These are phyloP conservation scores for Rhododendron ovatum DNA, from an alignment of 148 eudicot genomes.

Conservation along the genomic window DNA sequence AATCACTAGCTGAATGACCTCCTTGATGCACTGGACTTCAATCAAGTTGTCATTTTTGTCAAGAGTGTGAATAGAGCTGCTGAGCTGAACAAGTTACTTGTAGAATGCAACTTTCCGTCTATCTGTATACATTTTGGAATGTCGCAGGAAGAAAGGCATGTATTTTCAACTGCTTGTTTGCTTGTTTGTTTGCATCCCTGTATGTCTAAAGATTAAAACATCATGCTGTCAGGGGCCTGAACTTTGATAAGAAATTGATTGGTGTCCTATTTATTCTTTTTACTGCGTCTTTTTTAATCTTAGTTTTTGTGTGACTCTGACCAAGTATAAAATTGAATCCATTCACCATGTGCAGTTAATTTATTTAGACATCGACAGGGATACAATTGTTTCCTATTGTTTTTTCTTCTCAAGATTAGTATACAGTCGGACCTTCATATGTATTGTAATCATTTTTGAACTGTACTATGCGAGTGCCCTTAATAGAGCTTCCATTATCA, in stretches of 20 bases:
- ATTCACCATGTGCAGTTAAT: neutral
- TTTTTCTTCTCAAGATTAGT: neutral
- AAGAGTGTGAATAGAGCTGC: slow-evolving; percentile 91
- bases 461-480: neutral
- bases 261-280: neutral
- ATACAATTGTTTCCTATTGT: neutral
- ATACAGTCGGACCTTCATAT: neutral
- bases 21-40: slow-evolving; percentile 95
- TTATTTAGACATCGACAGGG: neutral
- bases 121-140: slow-evolving; percentile 97
- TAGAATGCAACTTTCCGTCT: slow-evolving; percentile 95
- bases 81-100: slow-evolving; percentile 90
- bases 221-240: neutral
- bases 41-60: slow-evolving; percentile 94
- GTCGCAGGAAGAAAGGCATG: slow-evolving; percentile 96
- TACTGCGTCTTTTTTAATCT: neutral
- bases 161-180: neutral
- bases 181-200: neutral
- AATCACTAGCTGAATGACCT: slow-evolving; percentile 92
- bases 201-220: neutral
- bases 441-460: neutral
- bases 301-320: neutral
- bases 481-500: neutral
- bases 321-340: neutral
- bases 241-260: neutral